phyloP scores from a whole-genome alignment of 2,329 filamentous ascomycete genomes.

The Leptodontidium sp. region DNA sequence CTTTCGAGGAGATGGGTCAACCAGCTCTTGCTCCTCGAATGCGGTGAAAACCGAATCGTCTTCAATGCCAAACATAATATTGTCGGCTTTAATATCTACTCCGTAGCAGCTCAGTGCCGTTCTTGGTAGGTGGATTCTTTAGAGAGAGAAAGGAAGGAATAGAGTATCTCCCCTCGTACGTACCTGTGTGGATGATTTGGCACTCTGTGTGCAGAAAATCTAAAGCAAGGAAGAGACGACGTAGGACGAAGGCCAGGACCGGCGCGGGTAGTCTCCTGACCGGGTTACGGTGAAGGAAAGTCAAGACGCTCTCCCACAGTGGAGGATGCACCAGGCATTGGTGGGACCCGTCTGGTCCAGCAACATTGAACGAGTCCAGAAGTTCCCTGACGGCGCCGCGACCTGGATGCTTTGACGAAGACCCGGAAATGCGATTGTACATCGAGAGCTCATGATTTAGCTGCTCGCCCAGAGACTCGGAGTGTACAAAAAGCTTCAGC shows the following conservation, averaged over 20 bases:
- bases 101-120: not conserved
- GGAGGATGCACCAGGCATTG: conserved; percentile 52
- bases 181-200: conserved; percentile 56
- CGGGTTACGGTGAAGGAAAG: conserved; percentile 53
- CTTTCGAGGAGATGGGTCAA: conserved; percentile 53
- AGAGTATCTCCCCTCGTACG: not conserved
- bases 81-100: conserved; percentile 55
- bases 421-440: conserved; percentile 51
- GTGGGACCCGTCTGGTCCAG: conserved; percentile 49
- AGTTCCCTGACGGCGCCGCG: conserved; percentile 46
- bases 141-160: not conserved
- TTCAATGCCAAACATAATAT: conserved; percentile 53
- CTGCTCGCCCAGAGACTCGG: conserved; percentile 41
- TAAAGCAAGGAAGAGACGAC: conserved; percentile 52
- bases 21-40: conserved; percentile 52
- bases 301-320: conserved; percentile 53
- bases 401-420: conserved; percentile 46
- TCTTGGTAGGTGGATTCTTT: not conserved
- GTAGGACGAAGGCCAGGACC: conserved; percentile 34
- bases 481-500: conserved; percentile 36
- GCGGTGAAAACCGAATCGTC: conserved; percentile 49
- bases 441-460: conserved; percentile 51
- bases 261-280: conserved; percentile 46
- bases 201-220: conserved; percentile 57
- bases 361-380: conserved; percentile 51